A percentile compares a stretch with the other conserved stretches of the same genome.
These are phyloP conservation scores for Spencermartinsiella ligniputridi DNA, from an alignment of 1,139 yeast genomes.

Conservation along the genomic window DNA sequence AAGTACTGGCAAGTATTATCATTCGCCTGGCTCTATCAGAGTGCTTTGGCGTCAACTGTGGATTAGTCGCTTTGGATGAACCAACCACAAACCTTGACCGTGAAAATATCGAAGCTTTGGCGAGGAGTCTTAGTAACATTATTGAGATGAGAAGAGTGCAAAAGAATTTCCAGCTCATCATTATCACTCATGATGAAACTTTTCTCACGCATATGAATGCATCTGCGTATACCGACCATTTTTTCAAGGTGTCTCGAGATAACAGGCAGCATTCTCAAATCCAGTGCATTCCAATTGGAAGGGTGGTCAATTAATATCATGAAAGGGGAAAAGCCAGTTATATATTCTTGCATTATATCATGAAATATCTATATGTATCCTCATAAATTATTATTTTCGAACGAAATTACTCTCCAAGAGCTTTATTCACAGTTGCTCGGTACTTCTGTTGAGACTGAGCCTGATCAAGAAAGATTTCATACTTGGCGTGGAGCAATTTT, in stretches of 20 bases:
- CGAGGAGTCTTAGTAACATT: constrained; percentile 70
- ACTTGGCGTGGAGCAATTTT: constrained; percentile 67
- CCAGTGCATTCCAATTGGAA: constrained; percentile 35
- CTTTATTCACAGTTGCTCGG: constrained; percentile 60
- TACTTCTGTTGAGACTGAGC: constrained; percentile 74
- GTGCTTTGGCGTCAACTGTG: constrained; percentile 92
- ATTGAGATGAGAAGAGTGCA: constrained; percentile 73
- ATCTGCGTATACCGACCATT: constrained; percentile 80
- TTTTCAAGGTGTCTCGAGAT: constrained; percentile 76
- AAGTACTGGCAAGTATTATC: constrained; percentile 86
- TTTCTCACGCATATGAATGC: constrained; percentile 85
- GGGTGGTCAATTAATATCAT: constrained; percentile 17
- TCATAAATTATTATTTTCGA: too few relatives aligned
- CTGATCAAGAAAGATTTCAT: constrained; percentile 81
- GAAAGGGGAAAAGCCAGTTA: not conserved
- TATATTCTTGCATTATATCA: too few relatives aligned
- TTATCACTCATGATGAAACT: constrained; percentile 94
- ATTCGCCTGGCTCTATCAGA: constrained; percentile 91
- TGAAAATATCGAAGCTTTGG: constrained; percentile 85
- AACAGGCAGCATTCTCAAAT: constrained; percentile 77
- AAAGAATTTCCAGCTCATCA: constrained; percentile 86
- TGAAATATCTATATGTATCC: too few relatives aligned
- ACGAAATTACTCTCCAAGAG: constrained; percentile 20
- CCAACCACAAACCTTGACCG: constrained; percentile 95
- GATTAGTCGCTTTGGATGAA: constrained; percentile 93